A percentile compares a stretch with the other conserved stretches of the same genome.
Conservation (phyloP, 176 grass and related monocot genomes). For the Leersia perrieri region DNA sequence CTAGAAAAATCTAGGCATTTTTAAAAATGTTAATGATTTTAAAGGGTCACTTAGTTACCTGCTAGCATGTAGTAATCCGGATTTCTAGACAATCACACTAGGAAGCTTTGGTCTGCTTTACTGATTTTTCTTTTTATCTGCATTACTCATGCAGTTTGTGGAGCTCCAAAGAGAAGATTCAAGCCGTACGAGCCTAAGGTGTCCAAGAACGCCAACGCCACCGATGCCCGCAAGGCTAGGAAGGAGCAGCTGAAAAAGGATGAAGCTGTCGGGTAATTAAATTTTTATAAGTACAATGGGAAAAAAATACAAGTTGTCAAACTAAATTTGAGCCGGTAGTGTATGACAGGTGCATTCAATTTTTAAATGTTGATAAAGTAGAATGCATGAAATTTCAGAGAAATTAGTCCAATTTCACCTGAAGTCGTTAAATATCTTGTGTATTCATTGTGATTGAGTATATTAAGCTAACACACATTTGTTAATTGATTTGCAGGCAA, state of each 20-base stretch:
- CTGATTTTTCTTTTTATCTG: neutral
- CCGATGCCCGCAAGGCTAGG: slow-evolving; percentile 63
- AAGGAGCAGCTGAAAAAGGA: slow-evolving; percentile 88
- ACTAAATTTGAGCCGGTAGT: neutral
- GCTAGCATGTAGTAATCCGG: neutral
- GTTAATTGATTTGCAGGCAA: slow-evolving; percentile 33
- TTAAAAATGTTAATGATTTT: neutral
- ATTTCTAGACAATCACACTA: neutral
- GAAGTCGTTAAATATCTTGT: neutral
- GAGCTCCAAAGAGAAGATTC: slow-evolving; percentile 91
- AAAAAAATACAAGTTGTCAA: neutral
- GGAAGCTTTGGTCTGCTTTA: neutral
- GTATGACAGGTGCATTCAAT: neutral
- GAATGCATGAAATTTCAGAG: neutral
- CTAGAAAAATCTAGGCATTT: neutral
- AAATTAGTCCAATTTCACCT: neutral
- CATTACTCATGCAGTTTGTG: slow-evolving; percentile 59
- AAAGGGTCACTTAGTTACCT: neutral
- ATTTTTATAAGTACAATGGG: neutral
- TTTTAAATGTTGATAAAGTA: neutral
- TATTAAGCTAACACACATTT: neutral
- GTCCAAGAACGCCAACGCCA: slow-evolving; percentile 58
- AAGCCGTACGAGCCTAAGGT: slow-evolving; percentile 60
- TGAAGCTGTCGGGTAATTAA: slow-evolving; percentile 60
- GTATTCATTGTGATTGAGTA: neutral